Evolutionary conservation across 1,284 basidiomycete genomes (phyloP).

Genomic region (Cryptococcus jaspeensis): DNA sequence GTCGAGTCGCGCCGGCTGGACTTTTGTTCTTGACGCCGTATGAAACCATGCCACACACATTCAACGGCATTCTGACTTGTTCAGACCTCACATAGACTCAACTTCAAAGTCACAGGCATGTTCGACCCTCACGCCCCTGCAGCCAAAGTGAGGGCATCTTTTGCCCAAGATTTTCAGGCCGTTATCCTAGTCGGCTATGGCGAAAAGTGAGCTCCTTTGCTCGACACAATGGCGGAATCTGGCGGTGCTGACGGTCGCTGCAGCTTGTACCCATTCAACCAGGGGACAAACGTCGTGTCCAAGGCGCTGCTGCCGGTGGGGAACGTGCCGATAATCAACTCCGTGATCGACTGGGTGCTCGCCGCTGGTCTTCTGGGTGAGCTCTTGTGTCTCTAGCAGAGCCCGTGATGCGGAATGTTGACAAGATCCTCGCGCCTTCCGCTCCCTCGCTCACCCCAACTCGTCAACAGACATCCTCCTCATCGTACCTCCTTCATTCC

Average conservation of each 20-base stretch:
- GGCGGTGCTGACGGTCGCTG: neutral
- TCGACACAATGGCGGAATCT: neutral
- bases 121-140: constrained; percentile 13
- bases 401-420: neutral
- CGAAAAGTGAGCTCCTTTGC: constrained; percentile 64
- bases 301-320: constrained; percentile 84
- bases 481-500: constrained; percentile 74
- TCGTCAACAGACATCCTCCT: constrained; percentile 70
- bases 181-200: constrained; percentile 83
- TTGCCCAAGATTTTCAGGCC: constrained; percentile 69
- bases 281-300: constrained; percentile 44
- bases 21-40: no score
- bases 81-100: no score
- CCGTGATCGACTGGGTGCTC: constrained; percentile 80
- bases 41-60: no score
- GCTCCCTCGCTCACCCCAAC: neutral
- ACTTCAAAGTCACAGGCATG: neutral
- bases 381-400: constrained; percentile 11
- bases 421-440: neutral
- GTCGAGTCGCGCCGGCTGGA: no score
- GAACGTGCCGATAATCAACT: constrained; percentile 83
- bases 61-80: no score
- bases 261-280: constrained; percentile 50
- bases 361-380: constrained; percentile 78
- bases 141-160: constrained; percentile 23